Base-by-base conservation (phyloP, 2,329 filamentous ascomycete genomes). In the Sporothrix globosa region DNA sequence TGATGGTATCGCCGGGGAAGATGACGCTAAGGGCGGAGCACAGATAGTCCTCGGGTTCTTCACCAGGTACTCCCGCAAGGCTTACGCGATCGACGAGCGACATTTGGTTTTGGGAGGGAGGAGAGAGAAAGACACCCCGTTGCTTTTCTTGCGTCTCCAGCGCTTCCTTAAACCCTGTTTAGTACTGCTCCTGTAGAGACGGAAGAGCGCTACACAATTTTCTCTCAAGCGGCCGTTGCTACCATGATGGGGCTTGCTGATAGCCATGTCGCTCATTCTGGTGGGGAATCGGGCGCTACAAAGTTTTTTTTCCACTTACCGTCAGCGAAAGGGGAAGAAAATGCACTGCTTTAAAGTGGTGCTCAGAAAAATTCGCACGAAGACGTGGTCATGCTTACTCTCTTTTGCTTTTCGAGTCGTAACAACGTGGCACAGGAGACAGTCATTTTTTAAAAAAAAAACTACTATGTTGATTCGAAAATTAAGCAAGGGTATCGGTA, bases 1-100 rank as follows among this genome's bases (percentile, higher is more conserved):
- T 89, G 71, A 83, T 84, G 68, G 88, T 81, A 79, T 92, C 90
- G 77, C 91, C 88, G 4, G 88, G 85, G 80, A 91, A 91, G 77
- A 92, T 86, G 73, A 88, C 83, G 73, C 85, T 87, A 0, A 91
- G 84, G 0, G 87, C 83, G 2, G 83, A 82, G 46, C 82, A 81
- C 75, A 92, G 84, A 74, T 86, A 85, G 78, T 91, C 88, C 78
- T 90, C 88, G 0, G 88, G 83, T 69, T 79, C 81, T 61, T 76
- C 77, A 70, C 72, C 73, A 30, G 78, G 76, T 4, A 79, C 78
- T 30, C 79, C 80, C n/a, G 77, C 77, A 46, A 81, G 77, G 53
- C 80, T 77, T 73, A 86, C 80, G 60, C 82, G 81, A 72, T 81
- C 78, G 39, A 81, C 82, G 46, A 88, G 81, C 4, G 83, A 79